phyloP scores from a whole-genome alignment of 2,329 filamentous ascomycete species.

The Penicillium expansum region DNA sequence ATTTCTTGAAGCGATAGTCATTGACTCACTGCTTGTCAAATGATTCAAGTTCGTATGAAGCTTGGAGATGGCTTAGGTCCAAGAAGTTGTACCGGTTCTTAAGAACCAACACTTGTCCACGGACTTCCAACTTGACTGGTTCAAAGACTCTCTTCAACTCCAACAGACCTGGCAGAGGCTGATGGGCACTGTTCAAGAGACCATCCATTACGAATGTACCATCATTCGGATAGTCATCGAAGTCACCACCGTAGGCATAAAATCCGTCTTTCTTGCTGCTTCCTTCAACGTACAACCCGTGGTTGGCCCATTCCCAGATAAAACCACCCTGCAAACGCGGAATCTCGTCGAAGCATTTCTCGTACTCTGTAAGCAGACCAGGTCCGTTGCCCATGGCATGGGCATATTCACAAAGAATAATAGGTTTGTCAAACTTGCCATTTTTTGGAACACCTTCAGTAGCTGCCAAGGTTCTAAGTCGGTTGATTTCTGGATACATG shows the following conservation, averaged over 20 bases:
- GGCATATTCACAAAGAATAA: conserved; percentile 51
- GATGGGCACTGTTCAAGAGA: conserved; percentile 49
- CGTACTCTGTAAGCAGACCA: conserved; percentile 66
- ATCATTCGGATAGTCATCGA: conserved; percentile 59
- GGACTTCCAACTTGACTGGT: conserved; percentile 42
- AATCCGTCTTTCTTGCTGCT: conserved; percentile 37
- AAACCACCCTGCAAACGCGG: conserved; percentile 64
- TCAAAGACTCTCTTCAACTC: conserved; percentile 58
- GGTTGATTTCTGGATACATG: conserved; percentile 62
- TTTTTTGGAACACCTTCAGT: conserved; percentile 26
- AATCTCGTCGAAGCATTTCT: conserved; percentile 60
- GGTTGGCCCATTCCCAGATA: conserved; percentile 67
- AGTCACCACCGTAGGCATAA: conserved; percentile 61
- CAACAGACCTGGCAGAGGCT: conserved; percentile 54
- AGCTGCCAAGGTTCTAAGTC: conserved; percentile 48
- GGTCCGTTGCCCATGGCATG: conserved; percentile 74
- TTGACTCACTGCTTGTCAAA: conserved; percentile 6
- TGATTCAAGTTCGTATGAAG: conserved; percentile 8
- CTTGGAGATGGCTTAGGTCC: conserved; percentile 43
- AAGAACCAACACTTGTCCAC: background rate
- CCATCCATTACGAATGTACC: conserved; percentile 63
- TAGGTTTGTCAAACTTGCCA: conserved; percentile 49
- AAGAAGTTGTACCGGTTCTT: conserved; percentile 52
- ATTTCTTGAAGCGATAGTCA: background rate
- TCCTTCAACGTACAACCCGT: conserved; percentile 50